Percentiles rank a stretch among this genome's conserved stretches.
Conservation (phyloP, 2,329 filamentous ascomycete species). For the Setomelanomma holmii region DNA sequence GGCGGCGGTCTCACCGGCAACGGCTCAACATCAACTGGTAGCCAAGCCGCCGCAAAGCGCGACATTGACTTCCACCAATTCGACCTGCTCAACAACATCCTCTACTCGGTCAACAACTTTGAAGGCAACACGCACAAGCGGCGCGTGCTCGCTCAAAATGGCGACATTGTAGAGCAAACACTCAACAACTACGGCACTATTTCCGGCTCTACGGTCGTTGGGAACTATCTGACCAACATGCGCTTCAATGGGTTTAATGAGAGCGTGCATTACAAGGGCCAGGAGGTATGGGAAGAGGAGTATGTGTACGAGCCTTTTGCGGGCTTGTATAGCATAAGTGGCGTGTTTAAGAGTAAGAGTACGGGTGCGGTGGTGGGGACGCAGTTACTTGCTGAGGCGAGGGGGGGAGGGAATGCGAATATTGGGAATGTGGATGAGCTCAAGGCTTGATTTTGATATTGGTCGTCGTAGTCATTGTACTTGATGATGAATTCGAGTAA, state of each 20-base stretch:
- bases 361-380: conserved; percentile 59
- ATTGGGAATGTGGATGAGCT: conserved; percentile 46
- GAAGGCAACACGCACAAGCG: conserved; percentile 61
- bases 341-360: conserved; percentile 58
- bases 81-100: conserved; percentile 63
- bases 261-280: conserved; percentile 49
- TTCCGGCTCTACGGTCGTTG: conserved; percentile 53
- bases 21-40: conserved; percentile 15
- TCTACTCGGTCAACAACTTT: conserved; percentile 69
- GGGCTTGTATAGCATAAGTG: conserved; percentile 54
- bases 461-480: neutral
- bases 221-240: conserved; percentile 61
- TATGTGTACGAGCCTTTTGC: conserved; percentile 62
- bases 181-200: conserved; percentile 63
- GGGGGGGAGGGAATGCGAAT: conserved; percentile 61
- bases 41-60: conserved; percentile 34
- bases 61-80: conserved; percentile 48
- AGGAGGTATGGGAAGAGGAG: conserved; percentile 59
- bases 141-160: conserved; percentile 63
- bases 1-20: conserved; percentile 21
- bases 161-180: conserved; percentile 61
- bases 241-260: conserved; percentile 61
- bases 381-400: conserved; percentile 60
- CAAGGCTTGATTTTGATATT: neutral
- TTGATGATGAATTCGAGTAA: neutral